These are phyloP conservation scores for Verticillium dahliae DNA, from an alignment of 2,329 filamentous ascomycete genomes.

Conservation along the genomic window DNA sequence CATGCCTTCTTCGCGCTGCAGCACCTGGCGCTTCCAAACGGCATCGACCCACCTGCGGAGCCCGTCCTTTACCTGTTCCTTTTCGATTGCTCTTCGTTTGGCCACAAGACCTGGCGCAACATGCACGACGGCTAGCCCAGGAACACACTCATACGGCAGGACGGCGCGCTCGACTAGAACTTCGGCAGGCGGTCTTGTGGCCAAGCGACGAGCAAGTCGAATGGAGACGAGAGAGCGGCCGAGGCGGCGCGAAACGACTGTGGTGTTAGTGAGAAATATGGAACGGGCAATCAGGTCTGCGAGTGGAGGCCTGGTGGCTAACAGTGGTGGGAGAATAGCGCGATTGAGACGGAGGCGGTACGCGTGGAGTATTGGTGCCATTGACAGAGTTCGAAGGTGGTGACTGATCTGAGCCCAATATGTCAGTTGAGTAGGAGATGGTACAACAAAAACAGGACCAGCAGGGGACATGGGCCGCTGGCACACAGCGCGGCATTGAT, in stretches of 20 bases:
- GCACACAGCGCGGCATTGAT: background rate
- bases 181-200: constrained; percentile 51
- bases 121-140: constrained; percentile 29
- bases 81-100: constrained; percentile 55
- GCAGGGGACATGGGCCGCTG: background rate
- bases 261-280: constrained; percentile 63
- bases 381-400: constrained; percentile 53
- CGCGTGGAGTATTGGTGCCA: constrained; percentile 59
- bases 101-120: constrained; percentile 59
- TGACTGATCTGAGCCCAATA: constrained; percentile 45
- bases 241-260: constrained; percentile 57
- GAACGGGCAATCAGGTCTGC: constrained; percentile 55
- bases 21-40: constrained; percentile 49
- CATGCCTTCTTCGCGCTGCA: constrained; percentile 39
- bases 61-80: constrained; percentile 61
- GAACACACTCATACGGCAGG: constrained; percentile 57
- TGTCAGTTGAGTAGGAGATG: background rate
- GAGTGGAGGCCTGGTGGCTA: constrained; percentile 52
- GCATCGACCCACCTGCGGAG: constrained; percentile 57
- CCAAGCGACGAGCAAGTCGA: constrained; percentile 55
- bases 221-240: constrained; percentile 60
- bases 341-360: constrained; percentile 54
- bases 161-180: constrained; percentile 58
- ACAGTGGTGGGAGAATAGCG: constrained; percentile 44
- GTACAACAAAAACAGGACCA: background rate